Evolutionary conservation across 352 stramenopile species (phyloP).

Genomic region (Pythium apleroticum): DNA sequence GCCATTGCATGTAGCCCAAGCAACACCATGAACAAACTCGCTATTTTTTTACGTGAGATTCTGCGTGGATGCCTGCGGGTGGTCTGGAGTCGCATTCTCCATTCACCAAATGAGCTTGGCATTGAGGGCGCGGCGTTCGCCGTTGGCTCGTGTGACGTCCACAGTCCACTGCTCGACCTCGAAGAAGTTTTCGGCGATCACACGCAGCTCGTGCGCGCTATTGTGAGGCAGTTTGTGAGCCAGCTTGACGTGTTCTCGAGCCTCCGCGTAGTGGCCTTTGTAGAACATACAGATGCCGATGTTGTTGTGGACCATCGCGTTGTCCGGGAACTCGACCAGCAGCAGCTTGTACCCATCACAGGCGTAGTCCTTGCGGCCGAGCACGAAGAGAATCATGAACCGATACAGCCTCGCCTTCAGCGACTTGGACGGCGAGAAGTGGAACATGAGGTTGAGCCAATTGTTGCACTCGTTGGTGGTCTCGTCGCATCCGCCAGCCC

Average conservation of each 20-base stretch:
- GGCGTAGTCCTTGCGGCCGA: constrained; percentile 15
- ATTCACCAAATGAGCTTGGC: constrained; percentile 19
- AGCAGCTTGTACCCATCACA: constrained; percentile 23
- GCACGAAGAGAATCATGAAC: constrained; percentile 18
- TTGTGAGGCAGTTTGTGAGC: constrained; percentile 5
- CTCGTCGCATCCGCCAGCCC: constrained; percentile 6
- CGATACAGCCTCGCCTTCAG: constrained; percentile 29
- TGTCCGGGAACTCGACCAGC: constrained; percentile 13
- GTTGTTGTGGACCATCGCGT: constrained; percentile 25
- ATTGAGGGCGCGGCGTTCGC: not conserved
- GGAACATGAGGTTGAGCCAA: constrained; percentile 18
- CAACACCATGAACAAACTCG: not conserved
- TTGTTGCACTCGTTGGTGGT: constrained; percentile 8
- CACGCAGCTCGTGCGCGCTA: not conserved
- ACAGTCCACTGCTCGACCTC: constrained; percentile 18
- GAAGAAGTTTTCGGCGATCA: constrained; percentile 16
- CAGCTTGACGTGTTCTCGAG: constrained; percentile 7
- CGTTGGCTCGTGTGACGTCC: not conserved
- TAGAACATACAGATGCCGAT: constrained; percentile 18
- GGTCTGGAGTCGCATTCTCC: not conserved
- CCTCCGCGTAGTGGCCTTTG: not conserved
- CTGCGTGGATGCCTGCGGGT: not conserved
- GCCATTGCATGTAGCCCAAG: constrained; percentile 67
- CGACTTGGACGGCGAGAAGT: constrained; percentile 19
- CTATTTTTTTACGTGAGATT: not conserved